These are phyloP conservation scores for Tricholoma saponaceum DNA, from an alignment of 768 basidiomycete species.

Conservation along the genomic window DNA sequence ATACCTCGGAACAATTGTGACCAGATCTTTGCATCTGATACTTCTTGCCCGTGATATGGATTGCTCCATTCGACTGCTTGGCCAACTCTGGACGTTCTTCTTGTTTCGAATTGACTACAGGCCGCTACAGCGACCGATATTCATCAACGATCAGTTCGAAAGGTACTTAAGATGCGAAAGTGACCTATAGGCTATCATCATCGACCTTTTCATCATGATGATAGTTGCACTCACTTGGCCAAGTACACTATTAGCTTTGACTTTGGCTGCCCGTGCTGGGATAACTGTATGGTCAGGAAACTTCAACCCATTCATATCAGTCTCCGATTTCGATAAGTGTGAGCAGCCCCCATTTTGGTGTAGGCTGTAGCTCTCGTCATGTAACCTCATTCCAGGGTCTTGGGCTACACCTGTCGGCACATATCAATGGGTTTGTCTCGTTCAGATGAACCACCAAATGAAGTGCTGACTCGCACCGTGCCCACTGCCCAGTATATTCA, in stretches of 20 bases:
- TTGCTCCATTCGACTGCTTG: neutral
- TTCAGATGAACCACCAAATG: no score
- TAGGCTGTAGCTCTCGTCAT: no score
- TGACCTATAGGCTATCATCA: no score
- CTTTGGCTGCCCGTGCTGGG: constrained; percentile 39
- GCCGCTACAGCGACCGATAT: constrained; percentile 21
- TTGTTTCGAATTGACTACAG: no score
- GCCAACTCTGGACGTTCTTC: constrained; percentile 1
- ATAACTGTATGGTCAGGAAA: constrained; percentile 52
- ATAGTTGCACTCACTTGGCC: constrained; percentile 28
- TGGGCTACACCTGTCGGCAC: no score
- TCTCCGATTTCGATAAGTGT: constrained; percentile 52
- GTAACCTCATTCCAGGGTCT: constrained; percentile 44
- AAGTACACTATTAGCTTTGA: constrained; percentile 31
- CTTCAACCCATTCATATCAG: constrained; percentile 44
- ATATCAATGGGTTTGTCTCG: no score
- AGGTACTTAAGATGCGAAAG: no score
- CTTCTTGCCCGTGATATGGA: constrained; percentile 1
- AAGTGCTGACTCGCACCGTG: no score
- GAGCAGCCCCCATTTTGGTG: no score
- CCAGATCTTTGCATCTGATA: constrained; percentile 20
- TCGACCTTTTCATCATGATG: neutral
- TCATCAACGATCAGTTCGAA: constrained; percentile 14
- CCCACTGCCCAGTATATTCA: no score
- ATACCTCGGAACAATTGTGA: constrained; percentile 31